Base-by-base conservation (phyloP, 805 yeast genomes). In the Metschnikowia anglica region DNA sequence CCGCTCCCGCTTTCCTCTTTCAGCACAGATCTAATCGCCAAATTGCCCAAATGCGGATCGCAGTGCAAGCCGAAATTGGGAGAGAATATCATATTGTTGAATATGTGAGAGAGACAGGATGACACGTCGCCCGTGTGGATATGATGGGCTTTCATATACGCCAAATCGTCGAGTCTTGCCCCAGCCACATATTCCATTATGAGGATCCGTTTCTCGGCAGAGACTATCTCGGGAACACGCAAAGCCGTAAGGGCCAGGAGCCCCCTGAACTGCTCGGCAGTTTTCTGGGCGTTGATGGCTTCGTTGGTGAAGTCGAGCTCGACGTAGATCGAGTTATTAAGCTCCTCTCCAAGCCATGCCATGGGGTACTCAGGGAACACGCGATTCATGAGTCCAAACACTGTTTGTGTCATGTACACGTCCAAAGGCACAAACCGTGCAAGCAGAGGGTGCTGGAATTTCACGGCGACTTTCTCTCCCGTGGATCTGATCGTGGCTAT, bases 11-110 rank as follows among this genome's bases (percentile, higher is more conserved):
- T 46, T 10, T 39, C 30, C 7, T 16, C 31, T 19, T 46, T 46
- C 15, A 58, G 56, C 8, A 59, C 41, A 9, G 63, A 54, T 43
- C 89, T 70, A 17, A 93, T 88, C 0, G 98, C 97, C 46, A 93
- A 69, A 57, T 93, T 93, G 0, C 99, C 99, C 9, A 96, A 96
- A 61, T 93, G 99, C 1, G 99, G 99, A 61, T 93, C 99, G 67
- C 99, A 93, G 61, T 93, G 99, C 32, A 93, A 77, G 0, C 91
- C 88, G 17, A 88, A 96, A 20, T 81, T 83, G 0, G 97, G 95
- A 2, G 95, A 84, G 68, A 93, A 93, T 30, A 93, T 88, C 99
- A 93, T 93, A 58, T 81, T 83, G 68, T 91, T 88, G 71, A 93
- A 93, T 21, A 88, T 82, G 54, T 91, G 96, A 0, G 97, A 81